Evolutionary conservation across 257 asterid species (phyloP), one percentile per base, ranked within the genome.

Genomic region (Solanum etuberosum): DNA sequence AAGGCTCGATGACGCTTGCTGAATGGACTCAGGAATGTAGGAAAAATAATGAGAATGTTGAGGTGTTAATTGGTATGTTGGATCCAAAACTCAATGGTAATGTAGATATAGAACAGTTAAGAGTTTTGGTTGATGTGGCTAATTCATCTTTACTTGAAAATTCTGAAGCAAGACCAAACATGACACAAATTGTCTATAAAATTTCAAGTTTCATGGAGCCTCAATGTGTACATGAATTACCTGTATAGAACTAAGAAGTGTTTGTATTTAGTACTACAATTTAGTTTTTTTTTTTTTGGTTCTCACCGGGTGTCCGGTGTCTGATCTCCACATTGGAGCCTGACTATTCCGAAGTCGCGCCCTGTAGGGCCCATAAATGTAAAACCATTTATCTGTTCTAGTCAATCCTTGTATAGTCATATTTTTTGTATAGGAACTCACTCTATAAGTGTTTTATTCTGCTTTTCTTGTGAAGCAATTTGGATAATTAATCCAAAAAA

Each of bases 11-110:
- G 20, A 95, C 98, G 2, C 91, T 93, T 23, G 94, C 96, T 1
- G 98, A 95, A 74, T 94, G 94, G 95, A 94, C 98, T 0, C 93
- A 92, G 88, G 95, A 93, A 72, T 87, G 89, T 3, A 85, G 98
- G 16, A 89, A 35, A 72, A 93, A 91, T 4, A 93, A 91, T 7
- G 94, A 89, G 3, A 87, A 91, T 51, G 57, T 86, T 83, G 96
- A 88, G 61, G 91, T 59, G 31, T 29, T 93, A 88, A 77, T 80
- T 4, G 91, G 89, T 57, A 91, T 94, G 89, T 51, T 94, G 92
- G 98, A 95, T 86, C 95, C 97, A 1, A 90, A 92, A 20, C 89
- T 95, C 20, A 84, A 88, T 20, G 92, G 88, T 2, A 87, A 88
- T 10, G 91, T 91, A 27, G 81, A 93, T 86, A 9, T 78, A 1